phyloP scores from a whole-genome alignment of 2,329 filamentous ascomycete genomes.

The Fusarium robinianum region DNA sequence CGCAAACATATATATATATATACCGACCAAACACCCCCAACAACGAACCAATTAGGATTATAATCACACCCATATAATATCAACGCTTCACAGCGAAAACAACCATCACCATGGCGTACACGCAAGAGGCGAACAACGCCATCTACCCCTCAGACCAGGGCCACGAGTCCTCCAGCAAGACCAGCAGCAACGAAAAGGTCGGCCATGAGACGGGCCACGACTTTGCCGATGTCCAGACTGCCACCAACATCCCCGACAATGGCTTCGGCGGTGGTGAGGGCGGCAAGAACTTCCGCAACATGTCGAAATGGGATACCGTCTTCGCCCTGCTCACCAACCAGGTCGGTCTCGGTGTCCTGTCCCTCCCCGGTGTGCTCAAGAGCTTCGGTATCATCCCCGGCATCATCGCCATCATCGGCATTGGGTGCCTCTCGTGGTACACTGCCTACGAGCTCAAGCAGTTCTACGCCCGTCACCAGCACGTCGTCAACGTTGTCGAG shows the following conservation, averaged over 20 bases:
- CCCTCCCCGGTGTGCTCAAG: conserved; percentile 72
- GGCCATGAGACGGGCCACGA: conserved; percentile 17
- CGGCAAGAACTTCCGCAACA: conserved; percentile 41
- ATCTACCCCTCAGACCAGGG: conserved; percentile 36
- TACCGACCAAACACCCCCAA: too few relatives aligned
- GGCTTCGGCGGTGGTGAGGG: conserved; percentile 38
- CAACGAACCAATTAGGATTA: too few relatives aligned
- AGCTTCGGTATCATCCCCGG: conserved; percentile 70
- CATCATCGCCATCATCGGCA: conserved; percentile 68
- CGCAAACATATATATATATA: not conserved
- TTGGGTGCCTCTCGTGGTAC: conserved; percentile 67
- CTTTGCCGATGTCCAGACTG: conserved; percentile 27
- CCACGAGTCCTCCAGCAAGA: conserved; percentile 33
- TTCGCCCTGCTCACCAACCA: conserved; percentile 43
- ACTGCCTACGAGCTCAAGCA: conserved; percentile 58
- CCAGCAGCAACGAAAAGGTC: conserved; percentile 36
- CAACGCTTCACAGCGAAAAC: conserved; percentile 2
- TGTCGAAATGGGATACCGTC: conserved; percentile 42
- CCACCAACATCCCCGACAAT: conserved; percentile 31
- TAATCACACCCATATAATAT: too few relatives aligned
- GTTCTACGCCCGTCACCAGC: conserved; percentile 69
- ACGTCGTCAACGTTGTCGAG: conserved; percentile 72
- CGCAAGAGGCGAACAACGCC: conserved; percentile 25
- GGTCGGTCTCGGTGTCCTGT: conserved; percentile 57
- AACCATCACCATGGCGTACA: conserved; percentile 26